These are phyloP conservation scores for Metschnikowia drakensbergensis DNA, from an alignment of 805 yeast genomes.

Conservation along the genomic window DNA sequence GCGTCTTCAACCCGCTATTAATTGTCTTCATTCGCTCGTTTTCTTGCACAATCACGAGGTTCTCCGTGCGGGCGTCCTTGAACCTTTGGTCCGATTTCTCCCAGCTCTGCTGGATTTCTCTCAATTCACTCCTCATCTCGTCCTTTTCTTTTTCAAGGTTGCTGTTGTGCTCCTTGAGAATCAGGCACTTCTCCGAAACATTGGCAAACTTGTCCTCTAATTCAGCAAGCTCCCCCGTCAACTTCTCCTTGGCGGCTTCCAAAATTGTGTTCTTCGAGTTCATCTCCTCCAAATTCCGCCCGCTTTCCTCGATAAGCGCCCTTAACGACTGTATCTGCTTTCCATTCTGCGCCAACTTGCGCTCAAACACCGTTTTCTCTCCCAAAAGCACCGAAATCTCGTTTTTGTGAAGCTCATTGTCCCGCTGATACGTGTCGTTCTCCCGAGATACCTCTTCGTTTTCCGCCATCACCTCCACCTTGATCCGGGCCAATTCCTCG, in stretches of 20 bases:
- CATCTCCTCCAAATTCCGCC: constrained; percentile 59
- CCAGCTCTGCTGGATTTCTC: constrained; percentile 27
- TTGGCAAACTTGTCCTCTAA: constrained; percentile 23
- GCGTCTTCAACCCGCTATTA: constrained; percentile 47
- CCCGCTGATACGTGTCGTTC: constrained; percentile 34
- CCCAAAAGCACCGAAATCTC: constrained; percentile 30
- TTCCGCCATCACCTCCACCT: constrained; percentile 28
- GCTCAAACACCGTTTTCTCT: constrained; percentile 33
- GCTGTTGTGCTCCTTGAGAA: constrained; percentile 34
- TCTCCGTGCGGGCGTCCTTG: constrained; percentile 43
- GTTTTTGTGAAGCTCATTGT: constrained; percentile 25
- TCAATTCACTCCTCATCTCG: constrained; percentile 32
- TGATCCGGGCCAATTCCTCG: constrained; percentile 40
- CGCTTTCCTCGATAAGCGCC: constrained; percentile 56
- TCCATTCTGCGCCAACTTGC: constrained; percentile 32
- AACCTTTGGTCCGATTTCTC: constrained; percentile 26
- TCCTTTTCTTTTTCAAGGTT: constrained; percentile 32
- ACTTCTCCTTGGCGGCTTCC: constrained; percentile 33
- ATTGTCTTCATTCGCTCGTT: constrained; percentile 58
- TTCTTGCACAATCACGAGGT: constrained; percentile 59
- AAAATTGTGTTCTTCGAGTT: constrained; percentile 8
- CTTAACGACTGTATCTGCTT: constrained; percentile 56
- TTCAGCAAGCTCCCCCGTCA: constrained; percentile 25
- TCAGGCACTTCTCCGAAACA: not conserved
- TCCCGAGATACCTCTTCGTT: constrained; percentile 39